Base-by-base conservation (phyloP, 2,329 filamentous ascomycete species). In the Fusarium sp. region DNA sequence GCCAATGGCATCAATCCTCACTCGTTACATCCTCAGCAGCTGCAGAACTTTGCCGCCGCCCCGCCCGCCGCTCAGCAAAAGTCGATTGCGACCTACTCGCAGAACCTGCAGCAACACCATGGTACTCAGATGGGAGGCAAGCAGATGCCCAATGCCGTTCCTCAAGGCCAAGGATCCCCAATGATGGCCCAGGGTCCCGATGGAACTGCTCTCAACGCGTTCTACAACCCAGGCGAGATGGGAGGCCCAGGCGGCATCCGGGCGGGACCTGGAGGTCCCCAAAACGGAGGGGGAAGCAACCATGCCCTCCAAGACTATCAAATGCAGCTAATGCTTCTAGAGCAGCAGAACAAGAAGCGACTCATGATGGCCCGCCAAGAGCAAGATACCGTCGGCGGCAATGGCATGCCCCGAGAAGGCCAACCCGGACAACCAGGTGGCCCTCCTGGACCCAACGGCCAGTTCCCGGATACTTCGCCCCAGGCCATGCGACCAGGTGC, bases 301-400 rank as follows among this genome's bases (percentile, higher is more conserved):
- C 93, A 95, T 81, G 93, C 93, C 28, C 86, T 96, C 51, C 93
- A 95, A 82, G 93, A 96, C 81, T 96, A 96, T 78, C 93, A 96
- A 84, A 95, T 95, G 93, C 93, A 96, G 81, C 84, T 96, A 80
- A 96, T 95, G 93, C 84, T 95, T 56, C 87, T 96, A 22, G 93
- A 96, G 83, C 93, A 95, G 82, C 93, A 96, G 83, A 96, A 96
- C 78, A 96, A 95, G 87, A 95, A 95, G 83, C 87, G 93, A 24
- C 86, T 96, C 55, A 91, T 95, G 86, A 94, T 95, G 93, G 93
- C 93, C 42, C 90, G 93, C 24, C 92, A 92, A 80, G 90, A 95
- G 80, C 93, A 96, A 81, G 94, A 95, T 67, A 87, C 84, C 57
- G 84, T 85, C 67, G 84, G 85, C 47, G 84, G 85, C 45, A 85